Conservation (phyloP, 2,329 filamentous ascomycete genomes). For the Talaromyces funiculosus region DNA sequence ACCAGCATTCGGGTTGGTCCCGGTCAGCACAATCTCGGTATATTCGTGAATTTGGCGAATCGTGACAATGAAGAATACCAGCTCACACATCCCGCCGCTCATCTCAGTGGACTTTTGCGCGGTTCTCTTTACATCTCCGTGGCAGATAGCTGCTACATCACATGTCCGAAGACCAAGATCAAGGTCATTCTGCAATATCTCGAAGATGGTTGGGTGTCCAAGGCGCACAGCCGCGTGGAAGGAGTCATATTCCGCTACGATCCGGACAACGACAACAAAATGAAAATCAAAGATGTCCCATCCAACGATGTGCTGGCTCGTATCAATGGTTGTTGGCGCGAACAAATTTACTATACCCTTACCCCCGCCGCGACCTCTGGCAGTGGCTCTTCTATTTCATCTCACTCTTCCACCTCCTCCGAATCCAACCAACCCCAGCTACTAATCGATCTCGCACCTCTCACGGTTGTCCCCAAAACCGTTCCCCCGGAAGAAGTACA, state of each 20-base stretch:
- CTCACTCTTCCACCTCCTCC: background rate
- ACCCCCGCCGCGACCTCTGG: conserved; percentile 25
- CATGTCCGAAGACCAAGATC: conserved; percentile 80
- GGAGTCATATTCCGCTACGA: conserved; percentile 89
- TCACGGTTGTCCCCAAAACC: conserved; percentile 71
- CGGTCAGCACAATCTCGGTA: conserved; percentile 89
- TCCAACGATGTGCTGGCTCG: conserved; percentile 77
- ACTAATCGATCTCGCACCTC: conserved; percentile 81
- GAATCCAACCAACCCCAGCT: conserved; percentile 49
- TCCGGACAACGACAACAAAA: conserved; percentile 75
- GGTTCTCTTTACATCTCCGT: conserved; percentile 87
- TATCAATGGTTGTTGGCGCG: conserved; percentile 81
- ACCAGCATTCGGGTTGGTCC: conserved; percentile 88
- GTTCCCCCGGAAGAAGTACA: conserved; percentile 73
- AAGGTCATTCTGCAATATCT: conserved; percentile 91
- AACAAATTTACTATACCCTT: conserved; percentile 58
- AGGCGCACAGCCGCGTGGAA: conserved; percentile 83
- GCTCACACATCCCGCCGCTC: conserved; percentile 88
- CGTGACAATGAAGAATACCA: conserved; percentile 87
- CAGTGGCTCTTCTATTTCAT: conserved; percentile 2
- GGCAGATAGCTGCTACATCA: conserved; percentile 81
- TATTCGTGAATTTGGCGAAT: conserved; percentile 81
- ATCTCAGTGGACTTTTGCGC: conserved; percentile 79
- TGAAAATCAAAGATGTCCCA: conserved; percentile 75
- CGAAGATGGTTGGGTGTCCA: conserved; percentile 91